Evolutionary conservation across 2,329 filamentous ascomycete species (phyloP), one percentile per base, ranked within the genome.

Genomic region (Colletotrichum nymphaeae): DNA sequence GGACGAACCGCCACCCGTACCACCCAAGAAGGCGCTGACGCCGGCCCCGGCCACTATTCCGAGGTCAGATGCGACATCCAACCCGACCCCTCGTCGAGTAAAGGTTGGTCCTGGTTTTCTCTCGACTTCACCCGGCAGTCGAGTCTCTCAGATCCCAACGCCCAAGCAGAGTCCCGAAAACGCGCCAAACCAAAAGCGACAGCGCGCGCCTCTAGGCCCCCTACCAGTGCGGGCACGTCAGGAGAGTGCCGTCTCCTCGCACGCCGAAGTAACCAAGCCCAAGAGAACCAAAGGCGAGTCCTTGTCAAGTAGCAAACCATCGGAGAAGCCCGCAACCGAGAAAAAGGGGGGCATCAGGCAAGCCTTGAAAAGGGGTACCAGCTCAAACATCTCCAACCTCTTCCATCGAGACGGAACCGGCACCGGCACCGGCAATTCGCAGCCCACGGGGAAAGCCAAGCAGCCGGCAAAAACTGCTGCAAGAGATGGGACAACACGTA

Each of bases 291-390:
- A 79, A 73, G 55, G 72, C 9, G 75, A 82, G 3, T 71, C 78
- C 67, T 65, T 57, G 63, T 58, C 75, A 67, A 71, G 72, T 37
- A 78, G 71, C 58, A 79, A 69, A 53, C n/a, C 74, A 9, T 60
- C 59, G 12, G 67, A 72, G 2, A 82, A 79, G 30, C 30, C 76
- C 1, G 63, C 76, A 0, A 63, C 71, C 11, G 87, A 89, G 59
- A 89, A 87, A 76, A 88, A 82, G 72, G 77, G 80, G 1, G 81
- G 86, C 1, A 79, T 91, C 55, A 86, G 87, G 46, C 86, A 87
- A 67, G 89, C 84, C 4, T 79, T 91, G n/a, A 88, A 83, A 68
- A 88, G 87, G 69, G 83, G 87, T 2, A 81, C 86, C 7, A 83
- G 83, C 26, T 84, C 87, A 46, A 83, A 85, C 1, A 78, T 90